phyloP scores from a whole-genome alignment of 257 asterid genomes.

The Ocimum tenuiflorum region DNA sequence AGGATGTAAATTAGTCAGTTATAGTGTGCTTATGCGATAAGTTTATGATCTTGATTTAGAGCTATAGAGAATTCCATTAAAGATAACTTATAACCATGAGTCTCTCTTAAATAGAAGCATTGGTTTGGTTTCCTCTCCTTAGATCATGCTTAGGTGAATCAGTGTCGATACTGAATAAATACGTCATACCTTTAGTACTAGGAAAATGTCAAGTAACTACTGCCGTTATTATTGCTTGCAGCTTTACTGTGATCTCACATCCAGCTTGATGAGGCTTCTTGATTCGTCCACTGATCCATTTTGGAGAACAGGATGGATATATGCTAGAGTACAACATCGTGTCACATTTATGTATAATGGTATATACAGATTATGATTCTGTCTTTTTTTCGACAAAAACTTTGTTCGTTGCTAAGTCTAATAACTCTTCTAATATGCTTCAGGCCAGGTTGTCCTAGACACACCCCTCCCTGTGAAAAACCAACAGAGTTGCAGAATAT shows the following conservation, averaged over 20 bases:
- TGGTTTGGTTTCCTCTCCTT: neutral
- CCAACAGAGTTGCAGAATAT: constrained; percentile 49
- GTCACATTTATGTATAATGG: constrained; percentile 73
- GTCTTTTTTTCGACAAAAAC: neutral
- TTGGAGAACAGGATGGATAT: constrained; percentile 89
- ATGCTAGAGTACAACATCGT: constrained; percentile 58
- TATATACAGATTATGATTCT: constrained; percentile 21
- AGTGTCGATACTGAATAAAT: neutral
- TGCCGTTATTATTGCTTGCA: constrained; percentile 31
- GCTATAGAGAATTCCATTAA: neutral
- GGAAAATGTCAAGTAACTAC: neutral
- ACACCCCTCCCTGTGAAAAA: constrained; percentile 42
- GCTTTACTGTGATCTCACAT: constrained; percentile 56
- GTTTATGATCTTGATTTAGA: constrained; percentile 1
- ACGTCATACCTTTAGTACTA: neutral
- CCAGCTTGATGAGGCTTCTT: constrained; percentile 73
- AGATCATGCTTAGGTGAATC: neutral
- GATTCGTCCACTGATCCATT: constrained; percentile 59
- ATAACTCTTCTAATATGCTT: constrained; percentile 20
- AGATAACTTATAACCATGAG: neutral
- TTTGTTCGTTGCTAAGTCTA: neutral
- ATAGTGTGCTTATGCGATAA: neutral
- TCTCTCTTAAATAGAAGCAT: neutral
- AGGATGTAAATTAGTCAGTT: neutral
- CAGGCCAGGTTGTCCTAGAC: constrained; percentile 76